phyloP scores from a whole-genome alignment of 164 flowering plant species.

The Nymphaea colorata region DNA sequence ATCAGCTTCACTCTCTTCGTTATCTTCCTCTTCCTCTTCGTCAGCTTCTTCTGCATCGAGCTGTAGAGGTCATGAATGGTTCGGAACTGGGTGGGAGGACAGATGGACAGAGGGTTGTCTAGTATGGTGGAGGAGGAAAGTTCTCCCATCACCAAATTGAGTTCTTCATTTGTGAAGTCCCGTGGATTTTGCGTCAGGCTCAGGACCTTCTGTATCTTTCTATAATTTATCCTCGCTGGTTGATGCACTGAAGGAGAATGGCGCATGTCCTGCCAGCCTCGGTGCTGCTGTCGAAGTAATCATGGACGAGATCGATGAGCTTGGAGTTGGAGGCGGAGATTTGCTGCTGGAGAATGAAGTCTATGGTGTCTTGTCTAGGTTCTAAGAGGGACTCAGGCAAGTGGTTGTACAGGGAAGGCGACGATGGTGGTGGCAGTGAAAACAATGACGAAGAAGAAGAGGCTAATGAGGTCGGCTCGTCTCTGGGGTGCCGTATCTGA shows the following conservation, averaged over 20 bases:
- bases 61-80: slow-evolving; percentile 22
- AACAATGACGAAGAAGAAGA: slow-evolving; percentile 12
- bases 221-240: slow-evolving; percentile 34
- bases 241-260: slow-evolving; percentile 33
- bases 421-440: neutral
- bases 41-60: slow-evolving; percentile 25
- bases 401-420: slow-evolving; percentile 5
- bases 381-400: slow-evolving; percentile 37
- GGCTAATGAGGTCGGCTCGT: slow-evolving; percentile 1
- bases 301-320: slow-evolving; percentile 30
- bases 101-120: slow-evolving; percentile 36
- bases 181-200: slow-evolving; percentile 11
- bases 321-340: slow-evolving; percentile 4
- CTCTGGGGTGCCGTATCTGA: slow-evolving; percentile 9
- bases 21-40: slow-evolving; percentile 18
- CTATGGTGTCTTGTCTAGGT: slow-evolving; percentile 40
- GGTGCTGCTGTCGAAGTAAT: slow-evolving; percentile 44
- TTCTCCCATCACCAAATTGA: slow-evolving; percentile 16
- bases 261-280: slow-evolving; percentile 50
- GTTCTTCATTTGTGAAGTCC: slow-evolving; percentile 12
- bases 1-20: slow-evolving; percentile 19
- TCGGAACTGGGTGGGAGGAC: slow-evolving; percentile 18
- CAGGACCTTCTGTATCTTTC: slow-evolving; percentile 26
- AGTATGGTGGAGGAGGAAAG: slow-evolving; percentile 28
- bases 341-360: slow-evolving; percentile 13